A percentile compares a stretch with the other conserved stretches of the same genome.
phyloP scores from a whole-genome alignment of 768 basidiomycete genomes.

The Hypholoma sublateritium region DNA sequence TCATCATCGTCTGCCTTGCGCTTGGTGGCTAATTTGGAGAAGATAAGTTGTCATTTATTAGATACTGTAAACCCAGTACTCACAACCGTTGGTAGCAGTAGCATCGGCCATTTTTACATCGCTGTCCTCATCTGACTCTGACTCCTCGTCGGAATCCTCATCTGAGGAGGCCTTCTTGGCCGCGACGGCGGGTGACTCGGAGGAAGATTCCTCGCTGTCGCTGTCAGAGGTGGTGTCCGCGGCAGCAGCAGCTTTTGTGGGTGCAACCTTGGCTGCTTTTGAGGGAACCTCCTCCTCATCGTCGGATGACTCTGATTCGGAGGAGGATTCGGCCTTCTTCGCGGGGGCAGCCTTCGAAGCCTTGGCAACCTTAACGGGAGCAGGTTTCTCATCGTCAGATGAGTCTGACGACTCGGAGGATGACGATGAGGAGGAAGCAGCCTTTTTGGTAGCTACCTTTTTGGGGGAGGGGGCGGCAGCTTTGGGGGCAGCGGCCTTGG shows the following conservation, averaged over 20 bases:
- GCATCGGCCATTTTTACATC: slow-evolving; percentile 64
- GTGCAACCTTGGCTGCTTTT: slow-evolving; percentile 23
- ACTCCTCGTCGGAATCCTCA: slow-evolving; percentile 23
- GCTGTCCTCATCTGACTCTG: slow-evolving; percentile 35
- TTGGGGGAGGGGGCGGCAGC: slow-evolving; percentile 11
- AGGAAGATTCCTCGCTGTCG: slow-evolving; percentile 27
- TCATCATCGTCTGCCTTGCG: slow-evolving; percentile 75
- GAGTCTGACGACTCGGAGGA: slow-evolving; percentile 14
- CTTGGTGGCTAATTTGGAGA: slow-evolving; percentile 51
- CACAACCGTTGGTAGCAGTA: slow-evolving; percentile 25
- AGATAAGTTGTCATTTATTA: not conserved
- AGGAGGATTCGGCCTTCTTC: slow-evolving; percentile 19
- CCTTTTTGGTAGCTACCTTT: slow-evolving; percentile 14
- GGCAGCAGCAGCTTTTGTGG: slow-evolving; percentile 23
- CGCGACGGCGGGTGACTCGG: slow-evolving; percentile 23
- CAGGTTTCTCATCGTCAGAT: slow-evolving; percentile 17
- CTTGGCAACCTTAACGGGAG: slow-evolving; percentile 4
- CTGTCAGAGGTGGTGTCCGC: slow-evolving; percentile 17
- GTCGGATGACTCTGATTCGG: slow-evolving; percentile 23
- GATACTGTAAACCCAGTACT: slow-evolving; percentile 1
- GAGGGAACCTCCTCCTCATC: slow-evolving; percentile 15
- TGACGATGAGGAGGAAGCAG: slow-evolving; percentile 10
- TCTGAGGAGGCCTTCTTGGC: slow-evolving; percentile 30
- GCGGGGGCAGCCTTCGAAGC: slow-evolving; percentile 17
- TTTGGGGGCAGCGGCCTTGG: slow-evolving; percentile 24